phyloP scores from a whole-genome alignment of 2,329 filamentous ascomycete species.

The Cordyceps tenuipes region DNA sequence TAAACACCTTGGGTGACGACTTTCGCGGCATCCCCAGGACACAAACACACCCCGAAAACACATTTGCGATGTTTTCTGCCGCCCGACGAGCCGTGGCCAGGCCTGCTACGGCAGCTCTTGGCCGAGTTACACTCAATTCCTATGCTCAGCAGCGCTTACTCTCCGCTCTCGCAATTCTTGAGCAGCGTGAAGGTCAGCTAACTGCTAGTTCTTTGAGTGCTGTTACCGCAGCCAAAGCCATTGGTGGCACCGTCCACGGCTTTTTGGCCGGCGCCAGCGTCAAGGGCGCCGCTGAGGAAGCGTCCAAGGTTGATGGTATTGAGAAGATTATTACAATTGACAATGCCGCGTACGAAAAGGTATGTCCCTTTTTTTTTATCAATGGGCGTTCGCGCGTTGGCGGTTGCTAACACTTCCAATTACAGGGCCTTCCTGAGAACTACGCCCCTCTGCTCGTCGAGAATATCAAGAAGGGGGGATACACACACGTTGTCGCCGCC shows the following conservation, averaged over 20 bases:
- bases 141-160: conserved; percentile 46
- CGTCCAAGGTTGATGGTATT: conserved; percentile 79
- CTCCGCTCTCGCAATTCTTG: conserved; percentile 83
- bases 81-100: conserved; percentile 22
- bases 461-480: conserved; percentile 93
- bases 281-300: conserved; percentile 69
- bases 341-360: conserved; percentile 87
- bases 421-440: conserved; percentile 80
- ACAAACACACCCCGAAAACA: not conserved
- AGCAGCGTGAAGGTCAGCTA: conserved; percentile 85
- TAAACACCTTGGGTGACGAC: conserved; percentile 3
- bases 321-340: conserved; percentile 89
- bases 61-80: conserved; percentile 24
- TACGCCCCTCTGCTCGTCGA: conserved; percentile 88
- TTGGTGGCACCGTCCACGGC: conserved; percentile 77
- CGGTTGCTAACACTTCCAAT: conserved; percentile 7
- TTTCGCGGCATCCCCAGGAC: not conserved
- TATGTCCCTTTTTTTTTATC: conserved; percentile 26
- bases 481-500: conserved; percentile 82
- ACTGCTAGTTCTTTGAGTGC: conserved; percentile 75
- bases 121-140: conserved; percentile 22
- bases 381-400: not conserved
- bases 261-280: conserved; percentile 79
- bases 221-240: conserved; percentile 75
- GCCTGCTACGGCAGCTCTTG: conserved; percentile 20